These are phyloP conservation scores for Escallonia herrerae DNA, from an alignment of 129 eudicot species.

Conservation along the genomic window DNA sequence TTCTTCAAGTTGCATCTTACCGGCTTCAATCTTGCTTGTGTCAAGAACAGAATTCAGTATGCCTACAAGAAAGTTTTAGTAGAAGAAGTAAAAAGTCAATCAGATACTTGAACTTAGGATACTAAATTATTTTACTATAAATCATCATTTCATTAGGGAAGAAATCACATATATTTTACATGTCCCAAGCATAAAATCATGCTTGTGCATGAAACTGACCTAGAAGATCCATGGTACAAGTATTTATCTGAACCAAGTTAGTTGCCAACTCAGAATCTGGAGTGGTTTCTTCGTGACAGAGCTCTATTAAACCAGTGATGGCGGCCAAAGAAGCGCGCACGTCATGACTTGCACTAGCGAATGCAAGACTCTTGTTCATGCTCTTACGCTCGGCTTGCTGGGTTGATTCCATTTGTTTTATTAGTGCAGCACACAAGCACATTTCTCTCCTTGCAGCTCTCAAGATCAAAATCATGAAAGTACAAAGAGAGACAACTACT, in stretches of 20 bases:
- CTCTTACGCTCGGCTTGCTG: constrained; percentile 48
- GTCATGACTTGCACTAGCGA: constrained; percentile 49
- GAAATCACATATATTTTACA: too few species aligned
- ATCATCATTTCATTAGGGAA: too few species aligned
- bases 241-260: constrained; percentile 24
- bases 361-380: constrained; percentile 43
- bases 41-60: constrained; percentile 40
- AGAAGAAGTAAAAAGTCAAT: not conserved
- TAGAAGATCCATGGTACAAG: constrained; percentile 27
- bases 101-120: not conserved
- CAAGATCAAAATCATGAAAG: constrained; percentile 10
- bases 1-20: constrained; percentile 39
- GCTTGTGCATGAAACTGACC: constrained; percentile 14
- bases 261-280: constrained; percentile 20
- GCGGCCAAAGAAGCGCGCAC: constrained; percentile 32
- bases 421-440: constrained; percentile 29
- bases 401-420: constrained; percentile 43
- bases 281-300: constrained; percentile 11
- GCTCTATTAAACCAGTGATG: constrained; percentile 24
- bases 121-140: too few species aligned
- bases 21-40: constrained; percentile 43
- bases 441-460: constrained; percentile 35
- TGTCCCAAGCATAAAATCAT: too few species aligned
- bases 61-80: not conserved
- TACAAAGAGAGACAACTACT: constrained; percentile 4